Conservation (phyloP, 2,329 filamentous ascomycete genomes). For the Apiospora saccharicola region DNA sequence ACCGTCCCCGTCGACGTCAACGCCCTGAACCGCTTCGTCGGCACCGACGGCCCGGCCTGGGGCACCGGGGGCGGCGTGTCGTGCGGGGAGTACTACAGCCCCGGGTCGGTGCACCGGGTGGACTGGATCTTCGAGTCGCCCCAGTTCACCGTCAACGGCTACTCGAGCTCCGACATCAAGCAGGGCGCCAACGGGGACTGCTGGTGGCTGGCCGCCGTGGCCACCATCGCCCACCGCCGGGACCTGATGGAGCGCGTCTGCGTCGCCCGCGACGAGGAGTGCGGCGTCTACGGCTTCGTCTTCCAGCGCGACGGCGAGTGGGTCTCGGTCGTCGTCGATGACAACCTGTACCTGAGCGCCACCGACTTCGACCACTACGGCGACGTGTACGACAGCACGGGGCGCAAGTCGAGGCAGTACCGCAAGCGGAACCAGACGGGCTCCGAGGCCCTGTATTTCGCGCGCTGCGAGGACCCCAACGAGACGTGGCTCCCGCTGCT, state of each 20-base stretch:
- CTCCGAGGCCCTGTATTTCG: constrained; percentile 73
- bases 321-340: constrained; percentile 75
- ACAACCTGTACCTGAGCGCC: constrained; percentile 70
- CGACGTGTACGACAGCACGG: constrained; percentile 47
- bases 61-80: constrained; percentile 27
- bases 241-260: constrained; percentile 72
- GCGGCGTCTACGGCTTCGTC: constrained; percentile 76
- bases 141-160: constrained; percentile 50
- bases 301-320: constrained; percentile 76
- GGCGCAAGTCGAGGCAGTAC: constrained; percentile 66
- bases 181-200: constrained; percentile 68
- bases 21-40: constrained; percentile 33
- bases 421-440: constrained; percentile 71
- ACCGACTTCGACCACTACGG: constrained; percentile 57
- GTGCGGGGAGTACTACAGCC: constrained; percentile 34
- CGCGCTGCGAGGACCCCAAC: constrained; percentile 71
- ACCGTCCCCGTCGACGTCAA: constrained; percentile 33
- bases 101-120: constrained; percentile 51
- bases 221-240: constrained; percentile 71
- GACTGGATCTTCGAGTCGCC: constrained; percentile 53
- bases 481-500: constrained; percentile 79
- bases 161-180: constrained; percentile 50
- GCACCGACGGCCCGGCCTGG: constrained; percentile 21
- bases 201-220: constrained; percentile 76
- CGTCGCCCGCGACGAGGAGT: constrained; percentile 71